Percentiles rank a stretch among this genome's conserved stretches.
Evolutionary conservation across 257 asterid species (phyloP).

Genomic region (Lavandula angustifolia): DNA sequence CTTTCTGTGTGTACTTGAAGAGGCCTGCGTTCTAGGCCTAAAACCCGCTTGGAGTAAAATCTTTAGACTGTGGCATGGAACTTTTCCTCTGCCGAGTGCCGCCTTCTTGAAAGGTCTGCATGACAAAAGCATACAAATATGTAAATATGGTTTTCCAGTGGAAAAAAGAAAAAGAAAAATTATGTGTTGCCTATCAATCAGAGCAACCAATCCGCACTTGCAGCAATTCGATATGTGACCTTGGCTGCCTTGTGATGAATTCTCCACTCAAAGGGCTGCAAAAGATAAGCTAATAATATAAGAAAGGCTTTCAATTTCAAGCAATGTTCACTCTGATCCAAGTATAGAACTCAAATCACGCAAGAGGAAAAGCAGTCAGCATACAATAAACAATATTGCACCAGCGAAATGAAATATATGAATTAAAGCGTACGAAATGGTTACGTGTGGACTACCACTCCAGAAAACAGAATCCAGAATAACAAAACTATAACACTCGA

Average conservation of each 20-base stretch:
- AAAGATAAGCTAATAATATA: background rate
- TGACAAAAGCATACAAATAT: slow-evolving; percentile 23
- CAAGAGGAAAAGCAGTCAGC: slow-evolving; percentile 8
- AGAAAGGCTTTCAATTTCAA: slow-evolving; percentile 4
- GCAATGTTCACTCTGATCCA: slow-evolving; percentile 3
- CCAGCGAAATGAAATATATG: background rate
- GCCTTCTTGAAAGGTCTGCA: slow-evolving; percentile 76
- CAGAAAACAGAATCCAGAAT: background rate
- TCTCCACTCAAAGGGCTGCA: slow-evolving; percentile 64
- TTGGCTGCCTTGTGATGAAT: slow-evolving; percentile 38
- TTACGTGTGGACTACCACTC: background rate
- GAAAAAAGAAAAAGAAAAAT: background rate
- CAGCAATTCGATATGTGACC: slow-evolving; percentile 49
- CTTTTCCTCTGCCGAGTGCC: slow-evolving; percentile 53
- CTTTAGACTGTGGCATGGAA: slow-evolving; percentile 54
- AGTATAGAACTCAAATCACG: slow-evolving; percentile 7
- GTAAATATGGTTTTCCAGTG: slow-evolving; percentile 9
- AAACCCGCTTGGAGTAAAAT: slow-evolving; percentile 66
- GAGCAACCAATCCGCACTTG: slow-evolving; percentile 74
- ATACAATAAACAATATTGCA: background rate
- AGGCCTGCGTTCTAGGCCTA: slow-evolving; percentile 59
- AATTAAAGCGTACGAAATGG: background rate
- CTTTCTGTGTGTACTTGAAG: slow-evolving; percentile 59
- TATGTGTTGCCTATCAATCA: slow-evolving; percentile 26
- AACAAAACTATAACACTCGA: slow-evolving; percentile 6